Percentiles rank a stretch among this genome's conserved stretches.
Evolutionary conservation across 371 early-diverging fungal genomes (phyloP).

Genomic region (Thermomucor indicae-seudaticae): DNA sequence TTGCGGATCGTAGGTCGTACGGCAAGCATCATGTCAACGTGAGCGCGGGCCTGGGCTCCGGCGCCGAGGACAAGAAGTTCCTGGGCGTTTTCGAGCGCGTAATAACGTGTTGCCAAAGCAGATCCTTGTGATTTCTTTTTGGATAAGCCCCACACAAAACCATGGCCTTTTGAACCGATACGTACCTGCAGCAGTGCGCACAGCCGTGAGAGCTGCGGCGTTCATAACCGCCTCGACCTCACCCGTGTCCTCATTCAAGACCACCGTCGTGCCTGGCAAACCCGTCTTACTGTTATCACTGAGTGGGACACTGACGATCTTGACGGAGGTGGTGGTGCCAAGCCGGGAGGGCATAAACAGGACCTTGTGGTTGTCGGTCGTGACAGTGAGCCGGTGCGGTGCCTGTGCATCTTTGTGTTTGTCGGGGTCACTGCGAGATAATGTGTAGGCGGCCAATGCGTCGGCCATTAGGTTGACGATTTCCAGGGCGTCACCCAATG

Average conservation of each 20-base stretch:
- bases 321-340: conserved; percentile 47
- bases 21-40: conserved; percentile 53
- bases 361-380: conserved; percentile 38
- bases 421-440: conserved; percentile 16
- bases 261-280: conserved; percentile 49
- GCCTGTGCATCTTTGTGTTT: conserved; percentile 39
- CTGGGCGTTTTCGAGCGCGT: conserved; percentile 25
- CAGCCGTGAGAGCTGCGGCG: conserved; percentile 50
- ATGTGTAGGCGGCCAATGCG: conserved; percentile 28
- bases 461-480: conserved; percentile 38
- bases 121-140: conserved; percentile 34
- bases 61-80: conserved; percentile 57
- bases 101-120: conserved; percentile 50
- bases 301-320: conserved; percentile 53
- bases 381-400: conserved; percentile 43
- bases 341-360: conserved; percentile 61
- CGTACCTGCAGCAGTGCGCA: conserved; percentile 59
- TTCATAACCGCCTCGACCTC: conserved; percentile 53
- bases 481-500: conserved; percentile 18
- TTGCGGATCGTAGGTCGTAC: conserved; percentile 35
- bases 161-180: neutral
- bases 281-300: conserved; percentile 45
- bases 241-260: conserved; percentile 49
- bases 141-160: neutral
- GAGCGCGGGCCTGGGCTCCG: conserved; percentile 56